These are phyloP conservation scores for Primulina eburnea DNA, from an alignment of 257 asterid genomes.

Conservation along the genomic window DNA sequence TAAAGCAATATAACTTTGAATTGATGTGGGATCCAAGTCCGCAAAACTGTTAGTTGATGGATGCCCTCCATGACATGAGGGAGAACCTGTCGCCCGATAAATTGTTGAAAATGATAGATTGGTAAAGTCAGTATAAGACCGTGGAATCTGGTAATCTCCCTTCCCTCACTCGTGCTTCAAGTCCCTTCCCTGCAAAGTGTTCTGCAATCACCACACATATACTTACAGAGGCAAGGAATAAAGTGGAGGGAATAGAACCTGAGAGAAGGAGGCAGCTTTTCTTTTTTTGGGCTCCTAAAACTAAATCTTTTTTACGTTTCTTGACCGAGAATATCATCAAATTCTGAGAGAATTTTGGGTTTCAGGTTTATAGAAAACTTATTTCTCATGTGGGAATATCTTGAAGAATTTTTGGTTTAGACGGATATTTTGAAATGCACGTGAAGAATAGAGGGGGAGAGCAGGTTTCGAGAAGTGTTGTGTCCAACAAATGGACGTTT, in stretches of 20 bases:
- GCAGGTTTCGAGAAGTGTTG: slow-evolving; percentile 48
- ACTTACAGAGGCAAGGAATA: slow-evolving; percentile 36
- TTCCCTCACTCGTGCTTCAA: slow-evolving; percentile 66
- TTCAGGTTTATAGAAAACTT: slow-evolving; percentile 15
- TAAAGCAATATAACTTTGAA: not conserved
- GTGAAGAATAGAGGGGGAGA: slow-evolving; percentile 68
- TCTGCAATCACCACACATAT: slow-evolving; percentile 23
- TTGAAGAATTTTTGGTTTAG: slow-evolving; percentile 9
- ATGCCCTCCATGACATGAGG: not conserved
- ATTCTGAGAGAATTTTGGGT: slow-evolving; percentile 26
- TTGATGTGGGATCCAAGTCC: not conserved
- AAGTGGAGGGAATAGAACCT: slow-evolving; percentile 39
- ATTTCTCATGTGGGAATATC: slow-evolving; percentile 35
- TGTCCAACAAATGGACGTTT: slow-evolving; percentile 66
- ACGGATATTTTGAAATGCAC: slow-evolving; percentile 33
- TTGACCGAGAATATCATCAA: slow-evolving; percentile 22
- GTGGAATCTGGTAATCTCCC: slow-evolving; percentile 49
- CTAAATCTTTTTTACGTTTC: slow-evolving; percentile 19
- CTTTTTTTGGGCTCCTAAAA: not conserved
- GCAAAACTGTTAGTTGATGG: not conserved
- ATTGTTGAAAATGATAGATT: slow-evolving; percentile 51
- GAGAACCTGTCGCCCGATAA: not conserved
- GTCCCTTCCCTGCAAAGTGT: slow-evolving; percentile 96
- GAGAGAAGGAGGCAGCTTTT: slow-evolving; percentile 15
- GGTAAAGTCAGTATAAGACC: slow-evolving; percentile 40